Base-by-base conservation (phyloP, 129 eudicot genomes). In the Tagetes erecta region DNA sequence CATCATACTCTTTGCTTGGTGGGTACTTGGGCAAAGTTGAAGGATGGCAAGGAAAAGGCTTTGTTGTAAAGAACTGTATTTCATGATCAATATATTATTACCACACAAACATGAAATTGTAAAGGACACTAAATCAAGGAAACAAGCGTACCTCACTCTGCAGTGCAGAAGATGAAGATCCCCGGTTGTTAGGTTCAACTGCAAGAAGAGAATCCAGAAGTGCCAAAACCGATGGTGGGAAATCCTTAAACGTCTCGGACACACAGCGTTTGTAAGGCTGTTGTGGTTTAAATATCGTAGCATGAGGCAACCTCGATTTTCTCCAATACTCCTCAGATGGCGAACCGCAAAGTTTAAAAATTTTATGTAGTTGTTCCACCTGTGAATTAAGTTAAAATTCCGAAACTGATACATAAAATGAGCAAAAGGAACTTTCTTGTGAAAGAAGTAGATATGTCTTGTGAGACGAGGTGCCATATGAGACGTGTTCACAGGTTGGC, bases 21-120 rank as follows among this genome's bases (percentile, higher is more conserved):
- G 96, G 97, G 81, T 92, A 89, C 75, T 92, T 92, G 12, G 97
- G 97, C 80, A 92, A 83, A 78, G 79, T 80, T 75, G 93, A 86
- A 41, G 92, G 91, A 80, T 92, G 92, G 67, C 96, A 92, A 12
- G 97, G 93, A 72, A 92, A 84, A 70, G 97, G 97, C 79, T 87
- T 82, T 78, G 91, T 80, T 5, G 86, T 84, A 70, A 92, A 92
- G 73, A 89, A 92, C 97, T 92, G 83, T 58, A 75, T 50, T 73
- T 27, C 30, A 55, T 20, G 36, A 6, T 31, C 53, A 41, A 60
- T 64, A 51, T 52, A 50, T 57, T 56, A 68, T 56, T 51, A 4
- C 38, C 14, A 20, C 46, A 60, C 12, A 14, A 14, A 40, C 69
- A 64, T 64, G 49, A n/a, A 14, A 40, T 39, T 14, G 49, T 13